Conservation (phyloP, 495 filamentous ascomycete species). For the Penicillium fimorum region DNA sequence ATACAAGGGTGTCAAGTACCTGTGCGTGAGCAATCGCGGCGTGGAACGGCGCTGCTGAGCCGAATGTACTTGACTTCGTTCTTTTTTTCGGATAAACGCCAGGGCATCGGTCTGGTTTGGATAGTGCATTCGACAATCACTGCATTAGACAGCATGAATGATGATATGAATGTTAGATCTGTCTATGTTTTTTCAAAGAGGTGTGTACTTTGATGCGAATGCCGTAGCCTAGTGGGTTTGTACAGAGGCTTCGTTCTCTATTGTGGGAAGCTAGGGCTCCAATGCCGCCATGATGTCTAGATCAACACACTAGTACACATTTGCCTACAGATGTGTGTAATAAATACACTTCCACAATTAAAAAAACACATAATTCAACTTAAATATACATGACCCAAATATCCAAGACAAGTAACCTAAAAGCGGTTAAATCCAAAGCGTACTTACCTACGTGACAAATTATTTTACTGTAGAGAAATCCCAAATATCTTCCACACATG, state of each 20-base stretch:
- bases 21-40: conserved; percentile 83
- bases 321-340: background rate
- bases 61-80: background rate
- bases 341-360: background rate
- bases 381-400: background rate
- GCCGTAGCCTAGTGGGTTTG: background rate
- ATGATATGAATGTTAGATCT: conserved; percentile 3
- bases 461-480: conserved; percentile 1
- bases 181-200: background rate
- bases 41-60: conserved; percentile 60
- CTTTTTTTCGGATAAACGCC: background rate
- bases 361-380: background rate
- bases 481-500: background rate
- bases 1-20: conserved; percentile 97
- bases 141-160: conserved; percentile 9
- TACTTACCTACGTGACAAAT: background rate
- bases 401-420: background rate
- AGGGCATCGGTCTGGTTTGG: background rate
- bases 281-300: background rate
- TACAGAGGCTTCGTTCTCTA: background rate
- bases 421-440: background rate
- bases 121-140: conserved; percentile 3
- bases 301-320: background rate
- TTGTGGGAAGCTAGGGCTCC: background rate
- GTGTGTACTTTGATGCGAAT: background rate